Evolutionary conservation across 2,329 filamentous ascomycete genomes (phyloP).

Genomic region (Ophiostoma piceae): DNA sequence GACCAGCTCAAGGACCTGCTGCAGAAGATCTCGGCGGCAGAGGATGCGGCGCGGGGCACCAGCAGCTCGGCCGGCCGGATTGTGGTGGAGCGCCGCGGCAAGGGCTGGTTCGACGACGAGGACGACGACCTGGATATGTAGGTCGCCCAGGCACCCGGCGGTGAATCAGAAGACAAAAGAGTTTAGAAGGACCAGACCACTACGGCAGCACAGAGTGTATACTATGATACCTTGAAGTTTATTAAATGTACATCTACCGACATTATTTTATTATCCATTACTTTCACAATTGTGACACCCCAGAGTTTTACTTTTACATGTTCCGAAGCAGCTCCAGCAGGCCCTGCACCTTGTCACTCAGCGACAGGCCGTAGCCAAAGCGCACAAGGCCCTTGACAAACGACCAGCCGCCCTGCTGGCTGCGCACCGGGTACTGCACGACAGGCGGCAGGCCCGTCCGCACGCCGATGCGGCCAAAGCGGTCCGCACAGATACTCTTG

Average conservation of each 20-base stretch:
- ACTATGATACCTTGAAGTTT: background rate
- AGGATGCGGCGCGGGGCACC: conserved; percentile 56
- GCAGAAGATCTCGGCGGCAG: conserved; percentile 75
- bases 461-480: conserved; percentile 55
- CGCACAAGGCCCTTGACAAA: conserved; percentile 59
- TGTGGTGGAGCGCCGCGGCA: conserved; percentile 69
- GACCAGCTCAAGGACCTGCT: conserved; percentile 89
- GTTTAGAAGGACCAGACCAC: too few species aligned
- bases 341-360: conserved; percentile 21
- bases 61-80: conserved; percentile 67
- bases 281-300: background rate
- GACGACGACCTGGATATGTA: conserved; percentile 48
- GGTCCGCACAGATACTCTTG: conserved; percentile 81
- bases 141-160: too few species aligned
- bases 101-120: conserved; percentile 80
- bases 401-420: conserved; percentile 59
- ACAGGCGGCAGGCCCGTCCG: conserved; percentile 74
- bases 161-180: background rate
- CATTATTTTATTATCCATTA: background rate
- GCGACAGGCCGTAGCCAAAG: conserved; percentile 50
- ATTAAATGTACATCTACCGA: background rate
- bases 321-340: conserved; percentile 26
- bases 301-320: conserved; percentile 7
- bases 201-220: background rate
- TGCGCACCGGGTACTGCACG: conserved; percentile 73